These are phyloP conservation scores for Trichoderma simmonsii DNA, from an alignment of 2,329 filamentous ascomycete genomes.

Conservation along the genomic window DNA sequence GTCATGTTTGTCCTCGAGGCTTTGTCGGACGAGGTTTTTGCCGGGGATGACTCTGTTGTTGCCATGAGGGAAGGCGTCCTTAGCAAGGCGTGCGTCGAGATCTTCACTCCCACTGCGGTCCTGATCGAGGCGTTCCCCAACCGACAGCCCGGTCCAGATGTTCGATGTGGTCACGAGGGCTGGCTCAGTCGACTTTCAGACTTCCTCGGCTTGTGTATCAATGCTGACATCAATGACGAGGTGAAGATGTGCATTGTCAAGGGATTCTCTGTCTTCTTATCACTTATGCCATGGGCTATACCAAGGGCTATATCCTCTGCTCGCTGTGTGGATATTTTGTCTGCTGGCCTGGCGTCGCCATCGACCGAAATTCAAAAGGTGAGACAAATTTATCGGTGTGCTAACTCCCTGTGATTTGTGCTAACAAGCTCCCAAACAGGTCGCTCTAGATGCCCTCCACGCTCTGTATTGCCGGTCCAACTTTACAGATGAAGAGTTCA, in stretches of 20 bases:
- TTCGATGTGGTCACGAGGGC: slow-evolving; percentile 77
- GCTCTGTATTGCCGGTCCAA: slow-evolving; percentile 73
- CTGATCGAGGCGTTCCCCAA: slow-evolving; percentile 74
- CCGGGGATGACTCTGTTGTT: slow-evolving; percentile 82
- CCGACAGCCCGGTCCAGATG: slow-evolving; percentile 62
- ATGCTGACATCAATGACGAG: slow-evolving; percentile 61
- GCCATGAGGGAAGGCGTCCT: slow-evolving; percentile 78
- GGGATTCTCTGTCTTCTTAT: slow-evolving; percentile 71
- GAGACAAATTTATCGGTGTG: neutral
- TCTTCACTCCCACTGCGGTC: slow-evolving; percentile 78
- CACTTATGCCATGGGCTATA: slow-evolving; percentile 82
- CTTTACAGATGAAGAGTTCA: slow-evolving; percentile 74
- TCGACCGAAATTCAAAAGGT: slow-evolving; percentile 74
- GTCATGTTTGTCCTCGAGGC: slow-evolving; percentile 87
- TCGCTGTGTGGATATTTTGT: slow-evolving; percentile 67
- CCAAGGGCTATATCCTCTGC: slow-evolving; percentile 74
- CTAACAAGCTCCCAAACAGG: slow-evolving; percentile 45
- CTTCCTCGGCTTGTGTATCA: slow-evolving; percentile 71
- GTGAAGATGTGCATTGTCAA: slow-evolving; percentile 71
- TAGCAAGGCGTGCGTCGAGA: slow-evolving; percentile 87
- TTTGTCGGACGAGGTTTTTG: slow-evolving; percentile 91
- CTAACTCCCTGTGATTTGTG: neutral
- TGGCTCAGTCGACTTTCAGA: slow-evolving; percentile 78
- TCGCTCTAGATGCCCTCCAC: slow-evolving; percentile 78
- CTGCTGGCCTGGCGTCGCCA: slow-evolving; percentile 65